Base-by-base conservation (phyloP, 768 basidiomycete genomes). In the Leccinum rimulosum region DNA sequence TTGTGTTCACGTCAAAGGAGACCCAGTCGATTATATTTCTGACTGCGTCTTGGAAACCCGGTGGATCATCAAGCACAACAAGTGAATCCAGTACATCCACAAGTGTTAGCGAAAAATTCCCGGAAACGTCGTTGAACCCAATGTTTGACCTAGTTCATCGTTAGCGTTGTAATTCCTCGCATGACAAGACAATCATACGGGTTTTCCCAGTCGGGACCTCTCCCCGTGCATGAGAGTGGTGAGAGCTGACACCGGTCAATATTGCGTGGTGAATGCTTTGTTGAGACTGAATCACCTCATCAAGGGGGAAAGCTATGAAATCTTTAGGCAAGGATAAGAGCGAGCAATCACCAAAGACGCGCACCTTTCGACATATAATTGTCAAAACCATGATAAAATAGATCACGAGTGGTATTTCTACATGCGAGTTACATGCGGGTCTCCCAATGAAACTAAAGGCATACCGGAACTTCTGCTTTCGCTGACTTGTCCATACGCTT, bases 361-460 rank as follows among this genome's bases (percentile, higher is more conserved):
- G 65, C 62, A 92, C 91, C 95, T 70, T 82, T 83, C 50, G 75
- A 80, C 94, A 96, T 95, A 72, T 97, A 97, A 66, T 84, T 86
- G 66, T 91, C 73, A 68, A 87, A 97, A 0, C 94, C 95, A 77
- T 96, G 94, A 68, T 91, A 88, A 89, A 92, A 97, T 5, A 96
- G 75, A 55, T 88, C 84, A 48, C 88, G 84, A 9, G 85, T 86
- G 67, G 79, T 80, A 64, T 92, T 82, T 49, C 92, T 93, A 63
- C 28, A 58, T 7, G 43, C 43, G 50, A 45, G 47, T 68, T 25
- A 60, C 55, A 45, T 15, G 43, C 27, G 30, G 10, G 30, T 49
- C 33, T 11, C 36, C 8, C 15, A 22, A 56, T 19, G 36, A 52
- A 30, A 52, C 17, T 25, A 31, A 48, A 50, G 15, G 69, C 81